Conservation (phyloP, 177 flowering plant species). For the Vitis hybrid region DNA sequence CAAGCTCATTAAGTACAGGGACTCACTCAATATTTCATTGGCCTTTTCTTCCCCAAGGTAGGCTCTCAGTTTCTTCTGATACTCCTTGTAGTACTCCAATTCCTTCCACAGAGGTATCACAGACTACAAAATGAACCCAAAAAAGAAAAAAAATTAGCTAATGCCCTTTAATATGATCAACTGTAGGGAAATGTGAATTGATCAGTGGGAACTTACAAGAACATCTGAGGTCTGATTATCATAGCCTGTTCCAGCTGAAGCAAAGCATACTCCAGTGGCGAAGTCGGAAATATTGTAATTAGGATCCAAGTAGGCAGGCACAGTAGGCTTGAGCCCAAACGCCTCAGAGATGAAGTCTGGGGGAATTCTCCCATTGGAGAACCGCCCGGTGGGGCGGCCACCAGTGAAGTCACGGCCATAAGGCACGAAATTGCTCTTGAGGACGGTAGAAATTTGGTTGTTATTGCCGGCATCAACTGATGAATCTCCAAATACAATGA, state of each 20-base stretch:
- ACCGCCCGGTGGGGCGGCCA: constrained; percentile 39
- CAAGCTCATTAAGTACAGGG: constrained; percentile 39
- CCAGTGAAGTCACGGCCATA: constrained; percentile 46
- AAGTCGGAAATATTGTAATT: constrained; percentile 32
- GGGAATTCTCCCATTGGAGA: constrained; percentile 43
- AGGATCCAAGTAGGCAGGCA: constrained; percentile 49
- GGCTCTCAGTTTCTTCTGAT: constrained; percentile 30
- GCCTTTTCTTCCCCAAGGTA: constrained; percentile 33
- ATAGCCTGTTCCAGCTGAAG: constrained; percentile 50
- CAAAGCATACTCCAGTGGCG: constrained; percentile 47
- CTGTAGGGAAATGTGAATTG: background rate
- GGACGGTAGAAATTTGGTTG: constrained; percentile 28
- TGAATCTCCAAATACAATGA: constrained; percentile 49
- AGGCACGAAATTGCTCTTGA: constrained; percentile 45
- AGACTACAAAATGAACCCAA: constrained; percentile 18
- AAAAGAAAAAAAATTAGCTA: no score
- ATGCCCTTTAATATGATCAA: background rate
- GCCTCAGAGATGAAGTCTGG: constrained; percentile 45
- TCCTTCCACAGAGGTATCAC: constrained; percentile 48
- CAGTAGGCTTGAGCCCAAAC: constrained; percentile 30
- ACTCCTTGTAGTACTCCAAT: constrained; percentile 41
- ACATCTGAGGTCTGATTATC: constrained; percentile 44
- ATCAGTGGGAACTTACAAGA: constrained; percentile 26
- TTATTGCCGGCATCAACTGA: constrained; percentile 45
- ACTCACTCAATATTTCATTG: constrained; percentile 19